Percentiles rank a stretch among this genome's conserved stretches.
These are phyloP conservation scores for Millerozyma acaciae DNA, from an alignment of 805 yeast species.

Conservation along the genomic window DNA sequence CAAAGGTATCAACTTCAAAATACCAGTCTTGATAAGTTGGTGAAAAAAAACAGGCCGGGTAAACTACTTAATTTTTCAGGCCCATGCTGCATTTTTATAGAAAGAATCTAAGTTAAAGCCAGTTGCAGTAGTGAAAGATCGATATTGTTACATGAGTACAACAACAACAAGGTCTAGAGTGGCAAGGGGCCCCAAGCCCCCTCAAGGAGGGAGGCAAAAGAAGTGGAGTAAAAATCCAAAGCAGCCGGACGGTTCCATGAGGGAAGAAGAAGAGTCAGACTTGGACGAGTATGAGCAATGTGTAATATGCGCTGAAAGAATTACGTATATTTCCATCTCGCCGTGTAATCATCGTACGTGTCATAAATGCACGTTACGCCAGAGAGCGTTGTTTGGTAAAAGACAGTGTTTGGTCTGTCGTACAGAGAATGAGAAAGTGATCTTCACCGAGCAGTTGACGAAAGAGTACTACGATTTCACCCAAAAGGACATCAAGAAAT, in stretches of 20 bases:
- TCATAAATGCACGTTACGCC: slow-evolving; percentile 76
- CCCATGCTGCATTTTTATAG: too few species aligned
- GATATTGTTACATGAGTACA: too few species aligned
- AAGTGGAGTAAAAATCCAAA: slow-evolving; percentile 1
- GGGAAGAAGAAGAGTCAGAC: slow-evolving; percentile 15
- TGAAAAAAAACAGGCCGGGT: too few species aligned
- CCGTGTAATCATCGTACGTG: slow-evolving; percentile 87
- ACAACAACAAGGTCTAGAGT: not conserved
- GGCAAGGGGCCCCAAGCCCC: not conserved
- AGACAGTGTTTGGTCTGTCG: slow-evolving; percentile 81
- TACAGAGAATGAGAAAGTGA: slow-evolving; percentile 53
- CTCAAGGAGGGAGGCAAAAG: not conserved
- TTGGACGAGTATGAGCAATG: slow-evolving; percentile 48
- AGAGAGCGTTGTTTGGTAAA: slow-evolving; percentile 74
- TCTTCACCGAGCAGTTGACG: slow-evolving; percentile 50
- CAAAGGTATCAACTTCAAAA: too few species aligned
- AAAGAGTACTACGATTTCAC: slow-evolving; percentile 37
- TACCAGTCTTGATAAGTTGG: too few species aligned
- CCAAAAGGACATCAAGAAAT: slow-evolving; percentile 24
- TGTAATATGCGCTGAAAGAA: slow-evolving; percentile 77
- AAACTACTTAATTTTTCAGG: too few species aligned
- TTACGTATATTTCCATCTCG: slow-evolving; percentile 62
- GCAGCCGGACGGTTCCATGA: slow-evolving; percentile 1
- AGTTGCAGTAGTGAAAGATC: too few species aligned
- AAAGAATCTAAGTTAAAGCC: too few species aligned